Evolutionary conservation across 805 yeast species (phyloP).

Genomic region (Spathaspora sp.): DNA sequence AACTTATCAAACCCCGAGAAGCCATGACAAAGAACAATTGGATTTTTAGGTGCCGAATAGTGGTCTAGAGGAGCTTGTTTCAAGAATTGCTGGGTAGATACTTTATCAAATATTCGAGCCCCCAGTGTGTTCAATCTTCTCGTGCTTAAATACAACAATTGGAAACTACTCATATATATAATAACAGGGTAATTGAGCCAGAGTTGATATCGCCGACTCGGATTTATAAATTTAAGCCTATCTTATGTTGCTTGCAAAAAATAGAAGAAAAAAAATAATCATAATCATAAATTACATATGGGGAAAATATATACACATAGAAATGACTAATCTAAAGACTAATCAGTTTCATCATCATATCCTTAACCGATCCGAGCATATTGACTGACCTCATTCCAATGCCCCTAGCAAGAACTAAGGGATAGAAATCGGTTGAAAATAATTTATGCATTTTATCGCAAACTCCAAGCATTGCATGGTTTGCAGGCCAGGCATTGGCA

Average conservation of each 20-base stretch:
- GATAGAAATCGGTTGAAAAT: constrained; percentile 68
- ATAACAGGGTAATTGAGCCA: too few species aligned
- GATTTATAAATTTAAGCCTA: neutral
- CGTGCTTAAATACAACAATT: neutral
- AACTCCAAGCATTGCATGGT: constrained; percentile 78
- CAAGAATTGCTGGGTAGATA: neutral
- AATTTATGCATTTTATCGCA: constrained; percentile 91
- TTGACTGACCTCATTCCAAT: constrained; percentile 73
- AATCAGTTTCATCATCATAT: constrained; percentile 53
- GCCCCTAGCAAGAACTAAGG: constrained; percentile 72
- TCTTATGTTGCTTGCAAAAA: neutral
- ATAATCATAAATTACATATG: neutral
- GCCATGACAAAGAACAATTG: constrained; percentile 84
- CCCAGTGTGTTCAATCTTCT: neutral
- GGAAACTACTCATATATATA: neutral
- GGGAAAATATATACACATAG: neutral
- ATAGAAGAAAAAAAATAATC: neutral
- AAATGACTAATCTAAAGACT: constrained; percentile 12
- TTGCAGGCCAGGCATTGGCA: constrained; percentile 74
- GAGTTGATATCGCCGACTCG: too few species aligned
- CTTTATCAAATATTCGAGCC: neutral
- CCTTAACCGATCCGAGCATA: constrained; percentile 60
- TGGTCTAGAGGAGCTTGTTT: neutral
- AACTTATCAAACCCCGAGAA: constrained; percentile 72
- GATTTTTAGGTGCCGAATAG: constrained; percentile 61